Base-by-base conservation (phyloP, 2,329 filamentous ascomycete genomes). In the Cladosporium phlei region DNA sequence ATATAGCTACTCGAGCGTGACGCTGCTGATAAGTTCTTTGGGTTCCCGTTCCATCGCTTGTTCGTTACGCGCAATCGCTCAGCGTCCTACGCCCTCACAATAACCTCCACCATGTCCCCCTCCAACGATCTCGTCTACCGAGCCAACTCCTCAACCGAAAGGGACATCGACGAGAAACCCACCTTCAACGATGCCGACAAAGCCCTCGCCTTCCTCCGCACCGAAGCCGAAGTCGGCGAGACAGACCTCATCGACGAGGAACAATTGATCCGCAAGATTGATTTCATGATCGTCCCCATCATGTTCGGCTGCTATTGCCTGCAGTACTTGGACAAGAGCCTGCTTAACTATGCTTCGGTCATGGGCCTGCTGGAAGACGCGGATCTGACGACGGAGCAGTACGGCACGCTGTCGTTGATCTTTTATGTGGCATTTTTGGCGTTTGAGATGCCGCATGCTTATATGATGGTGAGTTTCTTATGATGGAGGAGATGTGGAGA, bases 301-400 rank as follows among this genome's bases (percentile, higher is more conserved):
- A 75, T 84, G 50, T 67, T 83, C 9, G 70, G 71, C 5, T 77
- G 82, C 21, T 84, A 83, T 62, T 82, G 79, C 57, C 69, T 83
- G 0, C 80, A 84, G 53, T 75, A 74, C 11, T 68, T 83, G 6
- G 80, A 84, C 66, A 84, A 84, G 60, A 74, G 78, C 0, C 79
- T 78, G 0, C 68, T 83, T 3, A 70, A 66, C 2, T 84, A 83
- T 55, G 78, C 78, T 3, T 82, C 79, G 0, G 76, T 83, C n/a
- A 83, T 84, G 54, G 80, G 80, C 2, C 67, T 85, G 6, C 74
- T 79, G 21, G 67, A 80, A 40, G 77, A 82, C 57, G 74, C 79
- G 0, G 58, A 73, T 32, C 73, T 84, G 1, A 64, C 72, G 8
- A 78, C 78, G 12, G 68, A 77, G 40, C 71, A 83, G 49, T 77